These are phyloP conservation scores for Cicer bijugum DNA, from an alignment of 306 rosid species.

Conservation along the genomic window DNA sequence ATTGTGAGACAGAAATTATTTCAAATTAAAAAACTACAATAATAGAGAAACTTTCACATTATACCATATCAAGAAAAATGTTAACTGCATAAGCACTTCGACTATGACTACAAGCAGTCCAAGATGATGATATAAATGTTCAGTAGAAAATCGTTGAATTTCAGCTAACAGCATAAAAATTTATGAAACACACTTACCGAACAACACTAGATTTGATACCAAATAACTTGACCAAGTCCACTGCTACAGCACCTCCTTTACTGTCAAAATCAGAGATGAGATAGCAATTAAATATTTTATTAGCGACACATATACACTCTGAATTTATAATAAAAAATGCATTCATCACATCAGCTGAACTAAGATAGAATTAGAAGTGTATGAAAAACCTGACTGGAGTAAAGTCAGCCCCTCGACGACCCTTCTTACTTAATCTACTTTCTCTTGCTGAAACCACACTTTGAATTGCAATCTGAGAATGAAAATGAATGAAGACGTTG, in stretches of 20 bases:
- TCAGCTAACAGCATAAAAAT: not conserved
- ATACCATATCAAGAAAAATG: not conserved
- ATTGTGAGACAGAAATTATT: too few species aligned
- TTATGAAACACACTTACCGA: conserved; percentile 64
- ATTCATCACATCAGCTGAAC: conserved; percentile 12
- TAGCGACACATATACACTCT: conserved; percentile 1
- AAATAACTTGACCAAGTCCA: conserved; percentile 91
- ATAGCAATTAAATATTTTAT: conserved; percentile 24
- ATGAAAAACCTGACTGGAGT: conserved; percentile 67
- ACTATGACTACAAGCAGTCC: not conserved
- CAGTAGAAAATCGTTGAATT: conserved; percentile 14
- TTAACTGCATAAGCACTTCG: conserved; percentile 25
- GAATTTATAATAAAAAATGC: not conserved
- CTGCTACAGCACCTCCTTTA: conserved; percentile 70
- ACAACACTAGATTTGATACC: conserved; percentile 81
- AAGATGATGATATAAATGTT: conserved; percentile 20
- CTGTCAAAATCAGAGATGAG: conserved; percentile 50
- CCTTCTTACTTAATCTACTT: conserved; percentile 91
- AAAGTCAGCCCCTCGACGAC: conserved; percentile 74
- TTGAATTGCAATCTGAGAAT: conserved; percentile 76
- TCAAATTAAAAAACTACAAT: not conserved
- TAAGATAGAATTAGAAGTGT: not conserved
- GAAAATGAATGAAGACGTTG: conserved; percentile 18
- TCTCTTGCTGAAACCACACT: conserved; percentile 90
- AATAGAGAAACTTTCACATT: conserved; percentile 8